These are phyloP conservation scores for Candida glucosophila DNA, from an alignment of 1,139 yeast species.

Conservation along the genomic window DNA sequence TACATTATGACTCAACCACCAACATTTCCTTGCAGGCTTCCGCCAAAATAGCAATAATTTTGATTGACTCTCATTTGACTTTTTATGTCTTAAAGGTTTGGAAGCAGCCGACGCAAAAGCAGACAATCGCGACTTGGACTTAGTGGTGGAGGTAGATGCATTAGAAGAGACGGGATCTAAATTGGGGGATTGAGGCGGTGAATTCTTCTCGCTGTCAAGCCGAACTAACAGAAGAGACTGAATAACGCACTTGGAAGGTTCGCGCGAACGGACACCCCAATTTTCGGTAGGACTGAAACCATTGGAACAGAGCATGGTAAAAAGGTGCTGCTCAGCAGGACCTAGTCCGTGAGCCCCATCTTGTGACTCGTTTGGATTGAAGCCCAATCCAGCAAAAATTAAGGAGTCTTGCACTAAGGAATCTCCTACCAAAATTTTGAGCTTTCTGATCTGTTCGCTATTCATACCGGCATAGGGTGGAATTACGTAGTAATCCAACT, in stretches of 20 bases:
- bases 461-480: constrained; percentile 55
- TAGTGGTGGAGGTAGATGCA: constrained; percentile 23
- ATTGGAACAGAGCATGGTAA: constrained; percentile 90
- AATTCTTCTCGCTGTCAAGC: constrained; percentile 26
- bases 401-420: constrained; percentile 43
- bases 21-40: constrained; percentile 96
- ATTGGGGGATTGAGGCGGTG: constrained; percentile 42
- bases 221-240: constrained; percentile 79
- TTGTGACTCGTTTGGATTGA: constrained; percentile 19
- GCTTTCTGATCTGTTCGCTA: constrained; percentile 46
- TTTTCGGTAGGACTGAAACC: constrained; percentile 63
- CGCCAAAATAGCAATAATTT: constrained; percentile 91
- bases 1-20: constrained; percentile 83
- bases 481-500: constrained; percentile 85
- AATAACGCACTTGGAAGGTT: constrained; percentile 79
- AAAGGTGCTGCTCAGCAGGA: constrained; percentile 89
- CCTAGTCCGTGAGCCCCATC: constrained; percentile 47
- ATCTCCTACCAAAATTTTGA: constrained; percentile 60
- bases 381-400: constrained; percentile 70
- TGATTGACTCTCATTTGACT: constrained; percentile 37
- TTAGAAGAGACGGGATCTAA: constrained; percentile 40
- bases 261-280: constrained; percentile 88
- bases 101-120: constrained; percentile 33
- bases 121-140: constrained; percentile 42
- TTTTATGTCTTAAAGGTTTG: constrained; percentile 37